Base-by-base conservation (phyloP, 23 red algal genomes). In the Agarophyton chilense region DNA sequence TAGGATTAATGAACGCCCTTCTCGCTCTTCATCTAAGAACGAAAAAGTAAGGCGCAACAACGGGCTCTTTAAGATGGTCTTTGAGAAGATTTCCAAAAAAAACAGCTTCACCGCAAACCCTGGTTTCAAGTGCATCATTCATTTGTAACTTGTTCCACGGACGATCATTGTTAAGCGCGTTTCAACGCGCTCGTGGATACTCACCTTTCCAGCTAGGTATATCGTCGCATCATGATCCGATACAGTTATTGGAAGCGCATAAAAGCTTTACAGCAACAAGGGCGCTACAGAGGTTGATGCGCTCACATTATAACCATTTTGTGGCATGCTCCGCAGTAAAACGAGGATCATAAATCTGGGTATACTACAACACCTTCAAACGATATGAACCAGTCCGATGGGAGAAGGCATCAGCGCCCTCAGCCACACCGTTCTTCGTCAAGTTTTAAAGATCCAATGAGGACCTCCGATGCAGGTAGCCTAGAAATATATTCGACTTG, bases 341-440 rank as follows among this genome's bases (percentile, higher is more conserved):
- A 51, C 17, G 75, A 56, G 83, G 66, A 4, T 54, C 66, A 16
- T 13, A 32, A 12, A 75, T 87, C 16, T 87, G 64, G 83, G 0
- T 87, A 4, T 87, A 74, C 34, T 87, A 77, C 49, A 87, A 72
- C 40, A 87, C 83, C 0, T 87, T 43, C 41, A 76, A 87, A 56
- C 50, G 75, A 35, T 60, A 87, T 34, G 83, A 87, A 14, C 36
- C 64, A 57, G 43, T 75, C 7, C 11, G 83, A 76, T 87, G 64
- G 66, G 66, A 75, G 24, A 32, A 54, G 46, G 83, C 66, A 10
- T 75, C 34, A 18, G 61, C 75, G 10, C 0, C 51, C 29, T 26
- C 14, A 6, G 33, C 54, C 0, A 87, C 52, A 3, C 52, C 62
- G 18, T 75, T 54, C 64, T 74, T 19, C 31, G 64, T 74, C 16